Base-by-base conservation (phyloP, 1,284 basidiomycete species). In the Marasmius sp. region DNA sequence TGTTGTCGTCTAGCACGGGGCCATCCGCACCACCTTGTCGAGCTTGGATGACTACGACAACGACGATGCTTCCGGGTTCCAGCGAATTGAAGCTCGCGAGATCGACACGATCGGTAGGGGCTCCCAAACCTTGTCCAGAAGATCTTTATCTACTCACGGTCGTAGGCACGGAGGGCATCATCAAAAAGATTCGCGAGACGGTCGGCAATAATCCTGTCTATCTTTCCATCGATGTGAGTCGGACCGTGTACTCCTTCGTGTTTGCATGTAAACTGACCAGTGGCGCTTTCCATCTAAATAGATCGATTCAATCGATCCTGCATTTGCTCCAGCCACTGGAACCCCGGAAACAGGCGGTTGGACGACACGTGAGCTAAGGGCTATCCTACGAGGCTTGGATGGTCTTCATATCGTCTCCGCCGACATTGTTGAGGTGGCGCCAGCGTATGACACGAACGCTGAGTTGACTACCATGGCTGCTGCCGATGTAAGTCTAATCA, bases 391-490 rank as follows among this genome's bases (percentile, higher is more conserved):
- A 43, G 90, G 91, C 37, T 75, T 93, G 14, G 86, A 88, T 63
- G 91, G 90, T 37, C 75, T 92, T 61, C 78, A 85, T 63, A 87
- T 92, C 63, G 87, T 92, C 56, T 90, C 86, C 48, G 91, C 89
- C 7, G 92, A 93, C 70, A 86, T 93, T 57, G 91, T 93, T 49
- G 91, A 93, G 71, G 91, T 93, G 16, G 87, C 90, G 2, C 91
- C 91, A 47, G 88, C 91, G 8, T 93, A 91, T 68, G 90, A 92
- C 66, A 90, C 88, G 10, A 89, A 91, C 69, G 91, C 91, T 20
- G 90, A 92, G 70, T 76, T 88, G 62, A 92, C 89, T 10, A 89
- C 89, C 45, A 88, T 91, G 84, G 90, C 88, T 34, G 91, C 91
- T 27, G 91, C 91, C 1, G 91, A 92, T 72, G 87, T 91, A 69